Percentiles rank a stretch among this genome's conserved stretches.
Conservation (phyloP, 1,284 basidiomycete species). For the Mycosarcoma maydis region DNA sequence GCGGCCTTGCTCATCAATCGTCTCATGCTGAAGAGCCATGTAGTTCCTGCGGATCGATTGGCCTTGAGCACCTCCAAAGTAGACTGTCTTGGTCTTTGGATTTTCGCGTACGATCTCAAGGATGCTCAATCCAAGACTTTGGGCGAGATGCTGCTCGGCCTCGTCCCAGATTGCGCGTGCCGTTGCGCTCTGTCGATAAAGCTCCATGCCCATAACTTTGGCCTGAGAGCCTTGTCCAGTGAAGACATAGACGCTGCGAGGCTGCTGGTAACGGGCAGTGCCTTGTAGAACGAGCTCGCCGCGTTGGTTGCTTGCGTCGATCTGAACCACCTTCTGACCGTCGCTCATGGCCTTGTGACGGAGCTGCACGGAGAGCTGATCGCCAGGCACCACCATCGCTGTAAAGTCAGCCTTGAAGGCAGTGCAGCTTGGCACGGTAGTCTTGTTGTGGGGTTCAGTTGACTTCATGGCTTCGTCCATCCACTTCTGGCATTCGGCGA, state of each 20-base stretch:
- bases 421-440: not conserved
- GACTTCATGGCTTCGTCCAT: slow-evolving; percentile 75
- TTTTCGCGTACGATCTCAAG: slow-evolving; percentile 77
- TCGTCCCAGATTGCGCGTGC: slow-evolving; percentile 96
- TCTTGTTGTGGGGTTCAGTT: slow-evolving; percentile 71
- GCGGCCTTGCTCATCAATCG: slow-evolving; percentile 87
- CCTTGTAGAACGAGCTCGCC: slow-evolving; percentile 92
- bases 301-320: slow-evolving; percentile 83
- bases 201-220: slow-evolving; percentile 98
- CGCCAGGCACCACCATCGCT: slow-evolving; percentile 94
- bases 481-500: slow-evolving; percentile 4
- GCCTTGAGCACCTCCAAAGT: slow-evolving; percentile 98
- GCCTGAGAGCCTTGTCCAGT: slow-evolving; percentile 99
- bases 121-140: slow-evolving; percentile 93
- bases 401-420: slow-evolving; percentile 73
- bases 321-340: slow-evolving; percentile 80
- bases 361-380: slow-evolving; percentile 86
- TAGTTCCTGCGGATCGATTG: slow-evolving; percentile 96
- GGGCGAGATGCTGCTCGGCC: slow-evolving; percentile 87
- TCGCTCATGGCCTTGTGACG: slow-evolving; percentile 55
- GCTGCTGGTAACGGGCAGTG: slow-evolving; percentile 87
- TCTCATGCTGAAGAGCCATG: slow-evolving; percentile 97
- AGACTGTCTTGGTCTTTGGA: slow-evolving; percentile 77
- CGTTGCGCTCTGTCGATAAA: slow-evolving; percentile 89
- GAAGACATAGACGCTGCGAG: slow-evolving; percentile 88